Conservation (phyloP, 805 yeast genomes). For the Spathaspora passalidarum region DNA sequence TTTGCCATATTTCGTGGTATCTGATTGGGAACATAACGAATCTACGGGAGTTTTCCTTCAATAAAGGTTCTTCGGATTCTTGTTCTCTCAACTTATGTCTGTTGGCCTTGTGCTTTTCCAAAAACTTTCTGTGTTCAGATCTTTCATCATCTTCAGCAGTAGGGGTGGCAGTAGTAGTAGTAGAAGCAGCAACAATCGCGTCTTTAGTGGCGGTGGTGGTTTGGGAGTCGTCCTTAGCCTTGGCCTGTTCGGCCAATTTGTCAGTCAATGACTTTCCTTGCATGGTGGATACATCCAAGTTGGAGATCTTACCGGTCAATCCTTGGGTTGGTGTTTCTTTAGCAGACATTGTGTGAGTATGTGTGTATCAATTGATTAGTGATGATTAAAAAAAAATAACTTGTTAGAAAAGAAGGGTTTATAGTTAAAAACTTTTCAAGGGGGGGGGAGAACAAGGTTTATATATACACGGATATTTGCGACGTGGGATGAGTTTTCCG, state of each 20-base stretch:
- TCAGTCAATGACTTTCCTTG: conserved; percentile 39
- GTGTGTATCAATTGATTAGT: background rate
- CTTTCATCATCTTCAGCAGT: conserved; percentile 18
- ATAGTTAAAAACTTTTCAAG: background rate
- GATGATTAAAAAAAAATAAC: background rate
- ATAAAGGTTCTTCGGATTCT: conserved; percentile 87
- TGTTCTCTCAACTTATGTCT: conserved; percentile 69
- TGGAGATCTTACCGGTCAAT: conserved; percentile 42
- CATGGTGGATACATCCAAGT: conserved; percentile 32
- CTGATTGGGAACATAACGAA: conserved; percentile 94
- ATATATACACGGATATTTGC: background rate
- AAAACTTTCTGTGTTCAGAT: conserved; percentile 51
- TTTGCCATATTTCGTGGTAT: conserved; percentile 98
- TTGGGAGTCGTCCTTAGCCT: conserved; percentile 28
- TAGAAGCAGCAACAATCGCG: background rate
- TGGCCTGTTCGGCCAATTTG: conserved; percentile 41
- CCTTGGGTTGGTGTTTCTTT: conserved; percentile 61
- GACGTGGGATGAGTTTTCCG: background rate
- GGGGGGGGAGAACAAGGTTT: background rate
- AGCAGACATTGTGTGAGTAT: conserved; percentile 35
- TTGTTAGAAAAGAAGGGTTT: background rate
- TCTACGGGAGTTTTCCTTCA: conserved; percentile 80
- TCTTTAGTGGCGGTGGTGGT: conserved; percentile 13
- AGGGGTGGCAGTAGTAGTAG: conserved; percentile 9
- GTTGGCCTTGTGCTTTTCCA: conserved; percentile 61